These are phyloP conservation scores for Saccharomyces hybrid DNA, from an alignment of 1,139 yeast species.

Conservation along the genomic window DNA sequence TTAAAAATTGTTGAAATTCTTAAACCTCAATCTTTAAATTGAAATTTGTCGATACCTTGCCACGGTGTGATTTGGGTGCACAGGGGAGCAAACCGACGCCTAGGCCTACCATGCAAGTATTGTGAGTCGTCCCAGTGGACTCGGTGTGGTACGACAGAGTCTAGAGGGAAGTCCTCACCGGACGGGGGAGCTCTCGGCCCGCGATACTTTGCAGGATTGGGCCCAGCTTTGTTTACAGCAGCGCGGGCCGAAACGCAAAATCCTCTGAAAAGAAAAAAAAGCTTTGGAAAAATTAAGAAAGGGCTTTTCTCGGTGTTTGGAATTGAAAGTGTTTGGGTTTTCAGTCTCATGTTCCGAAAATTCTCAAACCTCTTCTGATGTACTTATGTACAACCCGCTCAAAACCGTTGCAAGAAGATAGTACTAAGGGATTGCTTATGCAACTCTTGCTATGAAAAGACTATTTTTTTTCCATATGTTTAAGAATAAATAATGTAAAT, in stretches of 20 bases:
- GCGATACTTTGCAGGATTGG: not conserved
- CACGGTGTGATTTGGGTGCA: not conserved
- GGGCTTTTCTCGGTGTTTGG: not conserved
- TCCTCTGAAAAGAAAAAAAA: not conserved
- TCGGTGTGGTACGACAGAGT: not conserved
- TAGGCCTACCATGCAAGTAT: not conserved
- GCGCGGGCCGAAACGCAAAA: not conserved
- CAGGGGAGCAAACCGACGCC: not conserved
- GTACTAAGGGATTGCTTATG: not conserved
- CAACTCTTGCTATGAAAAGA: not conserved
- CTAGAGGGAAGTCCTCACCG: not conserved
- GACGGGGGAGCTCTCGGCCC: not conserved
- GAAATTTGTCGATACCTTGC: not conserved
- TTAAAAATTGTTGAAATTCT: not conserved
- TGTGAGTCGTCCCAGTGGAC: not conserved
- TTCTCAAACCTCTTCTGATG: too few relatives aligned
- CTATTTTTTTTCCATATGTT: not conserved
- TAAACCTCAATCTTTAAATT: not conserved
- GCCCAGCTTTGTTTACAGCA: not conserved
- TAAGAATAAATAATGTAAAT: not conserved
- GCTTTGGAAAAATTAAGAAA: not conserved
- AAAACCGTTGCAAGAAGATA: not conserved
- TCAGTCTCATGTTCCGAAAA: too few relatives aligned
- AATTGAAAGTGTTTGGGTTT: too few relatives aligned
- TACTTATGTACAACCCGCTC: too few relatives aligned